Percentiles rank a stretch among this genome's conserved stretches.
Conservation (phyloP, 805 yeast species). For the Cyberlindnera maritima region DNA sequence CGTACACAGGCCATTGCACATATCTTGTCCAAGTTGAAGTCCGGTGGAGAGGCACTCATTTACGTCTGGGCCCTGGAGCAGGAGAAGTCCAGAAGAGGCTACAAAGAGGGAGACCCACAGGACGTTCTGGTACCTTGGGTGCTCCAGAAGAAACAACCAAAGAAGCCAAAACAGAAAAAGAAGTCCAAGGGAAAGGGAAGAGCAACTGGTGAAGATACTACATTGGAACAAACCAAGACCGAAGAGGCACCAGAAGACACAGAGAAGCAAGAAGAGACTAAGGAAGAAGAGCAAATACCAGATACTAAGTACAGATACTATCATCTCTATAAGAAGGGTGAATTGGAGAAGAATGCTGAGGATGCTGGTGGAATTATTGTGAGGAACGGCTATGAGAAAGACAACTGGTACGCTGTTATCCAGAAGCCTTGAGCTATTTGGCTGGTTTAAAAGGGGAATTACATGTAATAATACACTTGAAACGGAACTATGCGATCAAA, state of each 20-base stretch:
- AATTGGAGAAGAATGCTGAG: conserved; percentile 65
- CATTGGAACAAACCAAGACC: conserved; percentile 2
- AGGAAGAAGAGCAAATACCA: conserved; percentile 20
- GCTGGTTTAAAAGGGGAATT: too few relatives aligned
- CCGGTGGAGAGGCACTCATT: conserved; percentile 68
- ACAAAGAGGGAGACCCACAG: conserved; percentile 86
- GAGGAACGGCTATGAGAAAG: conserved; percentile 82
- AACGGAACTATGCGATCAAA: too few relatives aligned
- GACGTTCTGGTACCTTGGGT: conserved; percentile 98
- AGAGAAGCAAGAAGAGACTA: conserved; percentile 11
- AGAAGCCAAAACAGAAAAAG: conserved; percentile 24
- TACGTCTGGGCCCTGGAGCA: conserved; percentile 99
- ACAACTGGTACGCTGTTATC: conserved; percentile 85
- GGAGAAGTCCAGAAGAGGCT: conserved; percentile 82
- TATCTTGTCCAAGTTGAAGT: conserved; percentile 55
- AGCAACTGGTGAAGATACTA: background rate
- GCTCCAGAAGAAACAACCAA: conserved; percentile 46
- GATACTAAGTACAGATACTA: conserved; percentile 77
- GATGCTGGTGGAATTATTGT: conserved; percentile 70
- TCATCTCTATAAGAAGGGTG: conserved; percentile 84
- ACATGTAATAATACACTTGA: too few relatives aligned
- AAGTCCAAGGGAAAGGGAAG: conserved; percentile 2
- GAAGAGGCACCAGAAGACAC: conserved; percentile 6
- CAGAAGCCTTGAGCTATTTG: conserved; percentile 18
- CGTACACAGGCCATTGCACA: conserved; percentile 72